Base-by-base conservation (phyloP, 805 yeast species). In the Pichia scutulata region DNA sequence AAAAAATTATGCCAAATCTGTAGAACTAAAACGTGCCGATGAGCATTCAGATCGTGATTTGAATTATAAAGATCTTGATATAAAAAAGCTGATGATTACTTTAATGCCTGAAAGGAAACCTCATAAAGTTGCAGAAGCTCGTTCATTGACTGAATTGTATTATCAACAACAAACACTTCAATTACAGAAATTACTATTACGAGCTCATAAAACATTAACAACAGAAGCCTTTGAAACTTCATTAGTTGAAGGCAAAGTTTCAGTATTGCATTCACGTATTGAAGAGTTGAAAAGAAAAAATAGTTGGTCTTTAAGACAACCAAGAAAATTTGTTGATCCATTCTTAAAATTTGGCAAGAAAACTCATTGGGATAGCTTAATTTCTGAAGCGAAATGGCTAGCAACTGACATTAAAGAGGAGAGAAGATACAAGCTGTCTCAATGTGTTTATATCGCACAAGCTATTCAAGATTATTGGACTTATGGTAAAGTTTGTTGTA, bases 301-400 rank as follows among this genome's bases (percentile, higher is more conserved):
- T 2, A 82, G 86, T 59, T 93, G 99, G 98, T 84, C 96, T 22
- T 70, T 93, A 48, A 75, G 95, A 48, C 99, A 93, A 64, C 96
- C 95, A 0, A 72, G 76, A 47, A 75, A 78, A 55, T 84, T 75
- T 59, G 61, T 73, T 13, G 95, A 88, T 56, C 97, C 98, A 0
- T 77, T 77, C 54, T 45, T 65, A 33, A 52, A 47, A 6, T 61
- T 57, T 24, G 64, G 70, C 14, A 62, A 62, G n/a, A 70, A 72
- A 28, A 70, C 81, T 4, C 90, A 86, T 55, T 81, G 95, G 88
- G 92, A 85, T 57, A 67, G 75, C 51, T 55, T 92, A 23, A 55
- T 93, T 6, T 79, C 80, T 23, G 99, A 93, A 64, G 86, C 81
- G 61, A 79, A 79, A 53, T 89, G 97, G 95, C 75, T 89, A 80